Base-by-base conservation (phyloP, 345 rosid genomes). In the Salix exigua region DNA sequence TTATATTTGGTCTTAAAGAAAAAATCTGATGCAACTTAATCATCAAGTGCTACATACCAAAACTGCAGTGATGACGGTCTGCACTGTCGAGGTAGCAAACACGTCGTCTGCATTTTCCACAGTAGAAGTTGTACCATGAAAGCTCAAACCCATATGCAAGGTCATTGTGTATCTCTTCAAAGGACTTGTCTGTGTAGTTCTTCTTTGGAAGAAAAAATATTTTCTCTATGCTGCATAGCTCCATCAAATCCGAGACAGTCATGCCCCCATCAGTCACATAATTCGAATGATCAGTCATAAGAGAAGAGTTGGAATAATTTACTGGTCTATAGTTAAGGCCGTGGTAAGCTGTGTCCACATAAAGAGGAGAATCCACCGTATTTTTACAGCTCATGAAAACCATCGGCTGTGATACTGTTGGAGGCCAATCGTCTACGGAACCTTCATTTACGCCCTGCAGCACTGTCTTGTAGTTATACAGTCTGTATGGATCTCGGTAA, bases 41-140 rank as follows among this genome's bases (percentile, higher is more conserved):
- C 44, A 40, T 40, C 44, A 44, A 44, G 50, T 13, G 50, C 4
- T 44, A 44, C 50, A 0, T 14, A 44, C 50, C 0, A 13, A n/a
- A 3, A 31, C 13, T 0, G 50, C 50, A 46, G 1, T 0, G 0
- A 46, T 0, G 16, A 46, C 5, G 18, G 50, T 46, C 5, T 46
- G 16, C 5, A 0, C 17, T 4, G 50, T 14, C 6, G 5, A 46
- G 0, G 50, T 14, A 46, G 50, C 50, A 44, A 44, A 5, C 50
- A 2, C 1, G 0, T 3, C 1, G 0, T 3, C 0, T 14, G 50
- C 50, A 44, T 2, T 14, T 3, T 13, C 0, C 1, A 40, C 44
- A 40, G 1, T 40, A 0, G 44, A 40, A 1, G 13, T 40, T 10
- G 44, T 40, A 9, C 44, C 44, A 40, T 40, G 44, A 40, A 40